Conservation (phyloP, 202 grass and related monocot genomes). For the Schoenoplectus triqueter region DNA sequence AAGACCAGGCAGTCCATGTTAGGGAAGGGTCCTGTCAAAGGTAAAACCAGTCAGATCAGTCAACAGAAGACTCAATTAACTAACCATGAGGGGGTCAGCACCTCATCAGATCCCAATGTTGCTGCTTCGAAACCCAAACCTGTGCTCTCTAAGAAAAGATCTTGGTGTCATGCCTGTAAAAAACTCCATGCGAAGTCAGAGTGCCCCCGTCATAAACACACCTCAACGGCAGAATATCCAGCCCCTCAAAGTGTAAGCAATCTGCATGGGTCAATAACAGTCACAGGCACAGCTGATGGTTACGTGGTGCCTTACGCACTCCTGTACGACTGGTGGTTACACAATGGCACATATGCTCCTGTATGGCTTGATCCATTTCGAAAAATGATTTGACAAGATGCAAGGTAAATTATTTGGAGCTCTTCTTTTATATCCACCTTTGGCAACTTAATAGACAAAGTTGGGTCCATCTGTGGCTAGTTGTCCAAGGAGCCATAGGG, state of each 20-base stretch:
- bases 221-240: too few relatives aligned
- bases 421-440: not conserved
- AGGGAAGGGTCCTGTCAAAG: constrained; percentile 26
- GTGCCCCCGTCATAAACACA: not conserved
- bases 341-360: not conserved
- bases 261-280: too few relatives aligned
- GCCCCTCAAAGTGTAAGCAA: too few relatives aligned
- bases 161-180: not conserved
- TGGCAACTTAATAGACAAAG: not conserved
- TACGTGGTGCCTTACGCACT: not conserved
- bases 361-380: not conserved
- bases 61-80: not conserved
- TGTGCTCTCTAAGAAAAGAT: not conserved
- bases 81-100: not conserved
- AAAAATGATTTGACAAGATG: not conserved
- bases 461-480: not conserved
- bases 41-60: not conserved
- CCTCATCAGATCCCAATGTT: not conserved
- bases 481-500: not conserved
- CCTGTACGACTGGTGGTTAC: not conserved
- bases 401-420: not conserved
- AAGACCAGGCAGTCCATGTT: not conserved
- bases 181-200: not conserved
- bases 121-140: not conserved
- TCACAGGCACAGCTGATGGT: not conserved